Evolutionary conservation across 2,329 filamentous ascomycete genomes (phyloP).

Genomic region (Sphaceloma murrayae): DNA sequence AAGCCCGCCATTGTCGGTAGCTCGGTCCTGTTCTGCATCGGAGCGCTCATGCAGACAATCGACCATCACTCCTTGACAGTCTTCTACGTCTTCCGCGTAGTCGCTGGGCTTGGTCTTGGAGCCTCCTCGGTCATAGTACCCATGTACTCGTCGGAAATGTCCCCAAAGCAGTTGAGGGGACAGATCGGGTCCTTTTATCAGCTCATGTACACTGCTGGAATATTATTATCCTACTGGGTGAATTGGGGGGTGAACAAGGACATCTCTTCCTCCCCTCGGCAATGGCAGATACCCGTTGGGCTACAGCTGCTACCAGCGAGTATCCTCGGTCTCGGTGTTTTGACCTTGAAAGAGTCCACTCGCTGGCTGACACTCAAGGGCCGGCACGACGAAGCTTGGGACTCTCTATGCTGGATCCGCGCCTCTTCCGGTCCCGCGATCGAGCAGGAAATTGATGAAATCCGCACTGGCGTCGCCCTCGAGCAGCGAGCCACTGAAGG

Average conservation of each 20-base stretch:
- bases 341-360: slow-evolving; percentile 42
- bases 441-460: slow-evolving; percentile 42
- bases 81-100: slow-evolving; percentile 41
- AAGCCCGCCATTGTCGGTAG: slow-evolving; percentile 38
- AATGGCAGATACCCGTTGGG: slow-evolving; percentile 50
- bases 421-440: slow-evolving; percentile 32
- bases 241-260: slow-evolving; percentile 39
- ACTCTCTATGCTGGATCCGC: slow-evolving; percentile 44
- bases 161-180: slow-evolving; percentile 38
- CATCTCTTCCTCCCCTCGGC: slow-evolving; percentile 29
- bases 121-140: slow-evolving; percentile 38
- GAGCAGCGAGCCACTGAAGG: slow-evolving; percentile 39
- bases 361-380: slow-evolving; percentile 43
- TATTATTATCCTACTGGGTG: slow-evolving; percentile 46
- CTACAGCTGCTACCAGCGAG: slow-evolving; percentile 42
- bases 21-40: slow-evolving; percentile 34
- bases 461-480: slow-evolving; percentile 38
- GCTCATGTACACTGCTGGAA: slow-evolving; percentile 39
- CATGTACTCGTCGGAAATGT: slow-evolving; percentile 36
- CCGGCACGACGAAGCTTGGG: slow-evolving; percentile 38
- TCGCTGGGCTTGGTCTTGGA: slow-evolving; percentile 42
- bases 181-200: slow-evolving; percentile 45
- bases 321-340: slow-evolving; percentile 40
- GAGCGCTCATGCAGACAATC: slow-evolving; percentile 39
- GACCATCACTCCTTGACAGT: slow-evolving; percentile 36